These are phyloP conservation scores for Pisolithus microcarpus DNA, from an alignment of 768 basidiomycete species.

Conservation along the genomic window DNA sequence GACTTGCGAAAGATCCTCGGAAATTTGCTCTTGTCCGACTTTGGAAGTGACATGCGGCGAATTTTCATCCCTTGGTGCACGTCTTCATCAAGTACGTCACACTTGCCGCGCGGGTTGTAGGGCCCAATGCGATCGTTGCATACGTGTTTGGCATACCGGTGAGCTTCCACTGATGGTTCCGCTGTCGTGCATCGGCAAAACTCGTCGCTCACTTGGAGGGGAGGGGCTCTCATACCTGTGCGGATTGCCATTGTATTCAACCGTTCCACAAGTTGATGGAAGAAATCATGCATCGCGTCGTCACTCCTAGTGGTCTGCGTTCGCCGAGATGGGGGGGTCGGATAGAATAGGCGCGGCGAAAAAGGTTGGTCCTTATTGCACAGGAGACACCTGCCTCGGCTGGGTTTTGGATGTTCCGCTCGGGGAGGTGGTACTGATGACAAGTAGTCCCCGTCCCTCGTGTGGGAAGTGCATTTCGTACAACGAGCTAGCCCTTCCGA, in stretches of 20 bases:
- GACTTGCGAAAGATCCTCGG: constrained; percentile 33
- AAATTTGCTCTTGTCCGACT: constrained; percentile 57
- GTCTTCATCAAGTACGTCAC: no score
- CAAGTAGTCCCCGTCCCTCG: constrained; percentile 21
- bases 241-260: constrained; percentile 65
- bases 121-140: no score
- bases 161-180: constrained; percentile 6
- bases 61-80: background rate
- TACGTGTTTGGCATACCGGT: constrained; percentile 1
- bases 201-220: constrained; percentile 7
- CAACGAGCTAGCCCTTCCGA: constrained; percentile 16
- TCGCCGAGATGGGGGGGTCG: constrained; percentile 18
- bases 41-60: constrained; percentile 11
- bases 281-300: constrained; percentile 74
- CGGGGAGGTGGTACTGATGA: constrained; percentile 43
- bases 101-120: background rate
- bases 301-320: constrained; percentile 49
- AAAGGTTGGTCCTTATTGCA: constrained; percentile 17
- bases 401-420: constrained; percentile 55
- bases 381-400: constrained; percentile 38
- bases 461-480: constrained; percentile 21
- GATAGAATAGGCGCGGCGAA: constrained; percentile 17
- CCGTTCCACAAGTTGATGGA: constrained; percentile 77
- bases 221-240: constrained; percentile 23
- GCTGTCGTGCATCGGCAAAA: background rate